Evolutionary conservation across 2,329 filamentous ascomycete species (phyloP).

Genomic region (Diaporthe nobilis): DNA sequence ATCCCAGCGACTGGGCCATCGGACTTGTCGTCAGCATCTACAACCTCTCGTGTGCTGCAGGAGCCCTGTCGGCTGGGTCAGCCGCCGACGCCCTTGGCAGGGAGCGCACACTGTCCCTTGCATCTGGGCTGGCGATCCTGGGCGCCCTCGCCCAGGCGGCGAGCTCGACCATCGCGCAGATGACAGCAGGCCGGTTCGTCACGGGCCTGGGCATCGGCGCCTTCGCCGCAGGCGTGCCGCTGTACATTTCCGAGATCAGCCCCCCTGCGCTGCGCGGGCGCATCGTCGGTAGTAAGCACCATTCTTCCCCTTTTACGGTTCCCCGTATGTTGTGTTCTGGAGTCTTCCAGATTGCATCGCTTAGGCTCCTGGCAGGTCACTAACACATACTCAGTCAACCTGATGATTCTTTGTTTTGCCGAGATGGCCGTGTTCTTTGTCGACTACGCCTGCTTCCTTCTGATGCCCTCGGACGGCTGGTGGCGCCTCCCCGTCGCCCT

Average conservation of each 20-base stretch:
- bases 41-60: slow-evolving; percentile 50
- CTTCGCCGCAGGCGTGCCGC: slow-evolving; percentile 50
- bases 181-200: slow-evolving; percentile 48
- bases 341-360: neutral
- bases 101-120: slow-evolving; percentile 49
- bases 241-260: slow-evolving; percentile 51
- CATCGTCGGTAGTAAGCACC: slow-evolving; percentile 45
- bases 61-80: slow-evolving; percentile 48
- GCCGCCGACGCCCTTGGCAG: slow-evolving; percentile 49
- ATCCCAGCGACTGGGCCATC: slow-evolving; percentile 49
- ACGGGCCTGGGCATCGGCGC: slow-evolving; percentile 50
- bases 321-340: neutral
- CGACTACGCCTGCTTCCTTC: slow-evolving; percentile 49
- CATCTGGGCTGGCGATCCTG: slow-evolving; percentile 42
- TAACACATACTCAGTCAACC: neutral
- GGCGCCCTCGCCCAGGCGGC: slow-evolving; percentile 36
- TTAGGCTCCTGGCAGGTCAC: neutral
- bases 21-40: slow-evolving; percentile 51
- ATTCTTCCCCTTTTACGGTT: neutral
- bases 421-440: slow-evolving; percentile 52
- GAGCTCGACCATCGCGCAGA: slow-evolving; percentile 40
- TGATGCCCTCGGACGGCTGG: slow-evolving; percentile 46
- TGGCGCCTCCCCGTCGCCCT: slow-evolving; percentile 51
- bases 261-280: slow-evolving; percentile 48
- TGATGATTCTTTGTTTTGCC: slow-evolving; percentile 51